These are phyloP conservation scores for Salix udensis DNA, from an alignment of 345 rosid genomes.

Conservation along the genomic window DNA sequence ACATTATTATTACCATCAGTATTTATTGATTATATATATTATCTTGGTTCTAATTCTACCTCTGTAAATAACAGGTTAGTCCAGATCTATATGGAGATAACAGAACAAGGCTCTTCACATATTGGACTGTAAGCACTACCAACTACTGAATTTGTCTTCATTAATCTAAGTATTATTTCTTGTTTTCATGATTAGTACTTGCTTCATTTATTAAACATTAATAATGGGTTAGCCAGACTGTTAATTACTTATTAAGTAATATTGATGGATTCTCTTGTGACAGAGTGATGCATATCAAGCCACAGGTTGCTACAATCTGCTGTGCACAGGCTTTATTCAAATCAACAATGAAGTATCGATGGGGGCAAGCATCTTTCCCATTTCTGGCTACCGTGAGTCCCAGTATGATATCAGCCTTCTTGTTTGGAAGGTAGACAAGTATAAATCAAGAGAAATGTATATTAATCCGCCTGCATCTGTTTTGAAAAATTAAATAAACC, in stretches of 20 bases:
- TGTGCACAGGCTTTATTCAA: conserved; percentile 89
- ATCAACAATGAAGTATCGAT: conserved; percentile 77
- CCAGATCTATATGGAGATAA: conserved; percentile 30
- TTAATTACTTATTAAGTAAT: neutral
- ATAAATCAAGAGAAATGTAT: neutral
- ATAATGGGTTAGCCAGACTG: neutral
- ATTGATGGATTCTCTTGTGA: neutral
- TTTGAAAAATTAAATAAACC: neutral
- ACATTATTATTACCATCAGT: neutral
- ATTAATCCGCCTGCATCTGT: neutral
- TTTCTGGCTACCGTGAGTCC: conserved; percentile 50
- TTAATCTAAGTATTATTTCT: neutral
- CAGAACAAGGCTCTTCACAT: conserved; percentile 34
- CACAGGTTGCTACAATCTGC: conserved; percentile 93
- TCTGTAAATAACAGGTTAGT: conserved; percentile 21
- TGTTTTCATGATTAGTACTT: neutral
- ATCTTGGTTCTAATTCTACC: neutral
- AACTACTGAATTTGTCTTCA: neutral
- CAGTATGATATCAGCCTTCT: conserved; percentile 86
- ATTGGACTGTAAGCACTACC: conserved; percentile 30
- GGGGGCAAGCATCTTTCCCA: conserved; percentile 91
- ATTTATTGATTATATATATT: neutral
- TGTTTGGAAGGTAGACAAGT: conserved; percentile 73
- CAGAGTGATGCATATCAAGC: conserved; percentile 95
- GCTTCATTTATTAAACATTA: too few species aligned